phyloP scores from a whole-genome alignment of 768 basidiomycete species.

The Punctularia strigosozonata region DNA sequence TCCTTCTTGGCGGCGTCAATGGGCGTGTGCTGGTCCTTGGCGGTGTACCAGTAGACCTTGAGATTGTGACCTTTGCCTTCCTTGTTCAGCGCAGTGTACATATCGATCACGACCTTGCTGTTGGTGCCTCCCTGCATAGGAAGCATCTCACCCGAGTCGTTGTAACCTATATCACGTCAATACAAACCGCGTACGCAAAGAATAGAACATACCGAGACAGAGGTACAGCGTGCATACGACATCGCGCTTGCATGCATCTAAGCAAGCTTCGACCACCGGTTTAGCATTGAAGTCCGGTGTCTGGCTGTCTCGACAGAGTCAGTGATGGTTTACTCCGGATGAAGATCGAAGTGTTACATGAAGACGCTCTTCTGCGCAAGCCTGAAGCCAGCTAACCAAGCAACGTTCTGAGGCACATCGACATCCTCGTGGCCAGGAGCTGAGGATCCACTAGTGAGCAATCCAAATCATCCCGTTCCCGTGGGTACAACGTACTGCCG shows the following conservation, averaged over 20 bases:
- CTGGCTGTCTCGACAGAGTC: slow-evolving; percentile 27
- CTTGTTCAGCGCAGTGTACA: slow-evolving; percentile 39
- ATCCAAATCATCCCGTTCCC: neutral
- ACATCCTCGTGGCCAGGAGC: slow-evolving; percentile 33
- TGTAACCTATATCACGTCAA: slow-evolving; percentile 19
- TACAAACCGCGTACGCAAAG: too few relatives aligned
- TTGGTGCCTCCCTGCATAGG: slow-evolving; percentile 64
- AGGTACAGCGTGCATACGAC: slow-evolving; percentile 50
- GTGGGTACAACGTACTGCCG: slow-evolving; percentile 26
- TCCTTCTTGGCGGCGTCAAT: slow-evolving; percentile 55
- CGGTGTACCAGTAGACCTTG: slow-evolving; percentile 47
- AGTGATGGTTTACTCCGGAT: neutral
- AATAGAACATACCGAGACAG: slow-evolving; percentile 40
- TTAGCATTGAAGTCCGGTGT: slow-evolving; percentile 60
- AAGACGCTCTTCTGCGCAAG: slow-evolving; percentile 53
- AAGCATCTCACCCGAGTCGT: slow-evolving; percentile 42
- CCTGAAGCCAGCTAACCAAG: slow-evolving; percentile 54
- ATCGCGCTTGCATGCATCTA: slow-evolving; percentile 50
- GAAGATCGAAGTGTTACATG: slow-evolving; percentile 28
- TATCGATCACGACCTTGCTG: slow-evolving; percentile 48
- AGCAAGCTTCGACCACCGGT: slow-evolving; percentile 45
- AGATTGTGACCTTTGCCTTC: slow-evolving; percentile 32
- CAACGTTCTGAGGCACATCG: slow-evolving; percentile 50
- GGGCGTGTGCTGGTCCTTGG: slow-evolving; percentile 54
- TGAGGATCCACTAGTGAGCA: slow-evolving; percentile 4